Evolutionary conservation across 768 basidiomycete species (phyloP), one percentile per base, ranked within the genome.

Genomic region (Daedaleopsis sinensis): DNA sequence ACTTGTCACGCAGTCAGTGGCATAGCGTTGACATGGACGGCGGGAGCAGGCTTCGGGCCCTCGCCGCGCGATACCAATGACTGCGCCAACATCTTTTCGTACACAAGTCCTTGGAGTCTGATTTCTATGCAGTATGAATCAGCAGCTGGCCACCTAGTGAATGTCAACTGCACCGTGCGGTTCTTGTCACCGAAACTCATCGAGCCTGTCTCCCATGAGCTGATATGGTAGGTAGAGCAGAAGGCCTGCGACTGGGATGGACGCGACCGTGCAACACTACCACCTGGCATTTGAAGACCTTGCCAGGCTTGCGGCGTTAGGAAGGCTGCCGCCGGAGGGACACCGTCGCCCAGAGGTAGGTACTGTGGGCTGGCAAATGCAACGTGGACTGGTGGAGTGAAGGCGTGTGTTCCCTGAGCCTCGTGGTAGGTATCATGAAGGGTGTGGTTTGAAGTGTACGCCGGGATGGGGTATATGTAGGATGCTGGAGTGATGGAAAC

Each of bases 111-210:
- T 15, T 48, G 46, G 6, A 49, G 55, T 12, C 46, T 18, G 11
- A 57, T 21, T 38, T 57, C 55, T n/a, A 57, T 27, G 15, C 47
- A 49, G 23, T 57, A 57, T 18, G 42, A 57, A 9, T 35, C 46
- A 13, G 36, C 27, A n/a, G 32, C 19, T 19, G 55, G 55, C 55
- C 55, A 57, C 11, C 55, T 46, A 11, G 55, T 57, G 18, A 36
- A 46, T 19, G 55, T 49, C 47, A 57, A 19, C 35, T 37, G 47
- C 32, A 49, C 36, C 1, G 36, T 47, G 11, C 55, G 18, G 6
- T 49, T 12, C 6, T 48, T 15, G 47, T 57, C 55, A 10, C 55
- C 55, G 47, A 49, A 57, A 8, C 42, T 37, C 10, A 21, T 23
- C 1, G 55, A 57, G 19, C 47, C 55, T 16, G 48, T 57, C 39